Percentiles rank a stretch among this genome's conserved stretches.
These are phyloP conservation scores for Petasospora fabianii DNA, from an alignment of 1,139 yeast genomes.

Conservation along the genomic window DNA sequence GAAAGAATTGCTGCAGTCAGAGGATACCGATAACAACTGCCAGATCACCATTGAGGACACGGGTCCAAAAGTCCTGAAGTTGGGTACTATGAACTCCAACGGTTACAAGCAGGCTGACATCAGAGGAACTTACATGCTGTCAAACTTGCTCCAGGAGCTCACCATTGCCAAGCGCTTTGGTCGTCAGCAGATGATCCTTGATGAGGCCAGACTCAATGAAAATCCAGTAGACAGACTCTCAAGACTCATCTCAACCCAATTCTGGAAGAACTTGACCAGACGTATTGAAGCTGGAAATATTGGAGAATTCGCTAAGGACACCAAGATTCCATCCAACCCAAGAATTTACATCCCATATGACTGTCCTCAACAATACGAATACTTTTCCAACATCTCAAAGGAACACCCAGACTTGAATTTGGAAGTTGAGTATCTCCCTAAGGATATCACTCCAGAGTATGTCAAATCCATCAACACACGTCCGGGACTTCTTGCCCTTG, in stretches of 20 bases:
- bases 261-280: conserved; percentile 82
- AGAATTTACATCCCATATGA: conserved; percentile 75
- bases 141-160: conserved; percentile 83
- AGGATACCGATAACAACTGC: conserved; percentile 82
- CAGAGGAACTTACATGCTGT: conserved; percentile 88
- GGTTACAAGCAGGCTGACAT: conserved; percentile 73
- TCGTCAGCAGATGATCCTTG: conserved; percentile 69
- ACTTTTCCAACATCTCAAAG: conserved; percentile 52
- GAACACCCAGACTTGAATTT: conserved; percentile 55
- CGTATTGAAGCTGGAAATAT: conserved; percentile 59
- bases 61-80: conserved; percentile 83
- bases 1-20: conserved; percentile 62
- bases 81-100: conserved; percentile 82
- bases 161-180: conserved; percentile 85
- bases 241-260: conserved; percentile 69
- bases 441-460: conserved; percentile 59
- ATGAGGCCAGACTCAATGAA: conserved; percentile 80
- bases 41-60: conserved; percentile 91
- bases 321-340: conserved; percentile 73
- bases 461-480: conserved; percentile 73
- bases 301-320: conserved; percentile 69
- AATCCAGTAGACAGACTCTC: conserved; percentile 81
- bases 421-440: conserved; percentile 71
- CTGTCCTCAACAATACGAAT: conserved; percentile 70
- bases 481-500: conserved; percentile 87